phyloP scores from a whole-genome alignment of 2,329 filamentous ascomycete species.

The Ophiostoma triangulosporum region DNA sequence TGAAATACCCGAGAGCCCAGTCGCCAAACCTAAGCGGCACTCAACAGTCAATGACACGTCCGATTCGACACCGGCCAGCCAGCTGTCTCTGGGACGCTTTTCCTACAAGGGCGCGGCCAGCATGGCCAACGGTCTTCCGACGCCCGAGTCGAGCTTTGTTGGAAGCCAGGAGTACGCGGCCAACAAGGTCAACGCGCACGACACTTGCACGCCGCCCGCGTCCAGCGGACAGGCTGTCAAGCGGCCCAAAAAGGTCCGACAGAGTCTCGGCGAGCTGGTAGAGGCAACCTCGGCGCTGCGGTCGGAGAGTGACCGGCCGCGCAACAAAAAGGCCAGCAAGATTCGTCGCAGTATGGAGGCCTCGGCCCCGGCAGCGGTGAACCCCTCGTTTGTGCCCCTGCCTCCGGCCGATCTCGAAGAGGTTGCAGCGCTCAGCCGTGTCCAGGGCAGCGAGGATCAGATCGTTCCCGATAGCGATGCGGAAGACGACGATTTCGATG shows the following conservation, averaged over 20 bases:
- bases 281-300: constrained; percentile 1
- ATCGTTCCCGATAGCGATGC: constrained; percentile 39
- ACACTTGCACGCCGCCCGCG: constrained; percentile 4
- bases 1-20: constrained; percentile 12
- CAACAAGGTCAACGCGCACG: neutral
- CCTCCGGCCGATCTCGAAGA: constrained; percentile 41
- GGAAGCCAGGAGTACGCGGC: neutral
- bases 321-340: constrained; percentile 8
- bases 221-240: neutral
- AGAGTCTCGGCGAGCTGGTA: constrained; percentile 10
- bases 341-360: constrained; percentile 10
- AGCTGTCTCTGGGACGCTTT: constrained; percentile 14
- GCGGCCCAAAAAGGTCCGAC: neutral
- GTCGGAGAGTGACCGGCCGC: neutral
- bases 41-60: neutral
- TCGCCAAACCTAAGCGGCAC: neutral
- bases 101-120: constrained; percentile 13
- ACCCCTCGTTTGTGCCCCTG: constrained; percentile 41
- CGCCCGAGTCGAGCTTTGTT: constrained; percentile 21
- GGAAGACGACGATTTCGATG: constrained; percentile 24
- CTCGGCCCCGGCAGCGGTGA: constrained; percentile 22
- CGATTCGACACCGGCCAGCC: constrained; percentile 4
- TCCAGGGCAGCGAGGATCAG: constrained; percentile 42
- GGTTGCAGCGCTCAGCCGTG: constrained; percentile 35
- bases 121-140: constrained; percentile 28